Conservation (phyloP, 148 eudicot genomes). For the Agrostemma githago region DNA sequence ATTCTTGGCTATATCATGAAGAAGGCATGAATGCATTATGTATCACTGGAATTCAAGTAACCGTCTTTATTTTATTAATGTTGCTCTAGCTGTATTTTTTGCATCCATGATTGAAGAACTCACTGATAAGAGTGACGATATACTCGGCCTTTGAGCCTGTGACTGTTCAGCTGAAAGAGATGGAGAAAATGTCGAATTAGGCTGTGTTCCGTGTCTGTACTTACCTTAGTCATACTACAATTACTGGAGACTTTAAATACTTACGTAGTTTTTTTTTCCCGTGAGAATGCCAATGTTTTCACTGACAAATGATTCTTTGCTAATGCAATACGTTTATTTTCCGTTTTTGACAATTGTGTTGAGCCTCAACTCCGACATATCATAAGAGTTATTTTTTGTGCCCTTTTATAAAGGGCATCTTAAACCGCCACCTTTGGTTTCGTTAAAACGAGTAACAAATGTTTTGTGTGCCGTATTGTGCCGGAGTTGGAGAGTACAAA, state of each 20-base stretch:
- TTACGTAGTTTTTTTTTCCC: too few species aligned
- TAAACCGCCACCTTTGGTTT: not conserved
- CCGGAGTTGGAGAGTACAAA: too few species aligned
- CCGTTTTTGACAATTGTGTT: not conserved
- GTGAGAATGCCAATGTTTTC: not conserved
- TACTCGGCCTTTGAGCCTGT: conserved; percentile 12
- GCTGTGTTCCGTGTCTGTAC: not conserved
- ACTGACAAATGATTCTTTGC: not conserved
- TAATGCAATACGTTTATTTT: not conserved
- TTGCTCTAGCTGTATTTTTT: conserved; percentile 21
- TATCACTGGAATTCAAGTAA: not conserved
- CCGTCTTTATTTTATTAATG: not conserved
- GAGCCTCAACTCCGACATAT: not conserved
- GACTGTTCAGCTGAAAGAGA: not conserved
- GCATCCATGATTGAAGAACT: conserved; percentile 13
- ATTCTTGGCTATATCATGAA: conserved; percentile 60
- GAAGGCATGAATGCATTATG: conserved; percentile 40
- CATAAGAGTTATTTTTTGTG: not conserved
- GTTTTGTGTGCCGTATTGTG: too few species aligned
- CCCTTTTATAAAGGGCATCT: not conserved
- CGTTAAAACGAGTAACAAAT: not conserved
- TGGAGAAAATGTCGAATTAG: not conserved
- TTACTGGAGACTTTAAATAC: not conserved
- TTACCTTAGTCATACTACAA: not conserved
- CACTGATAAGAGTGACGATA: conserved; percentile 6